phyloP scores from a whole-genome alignment of 2,329 filamentous ascomycete genomes.

The Fusarium guadeloupense region DNA sequence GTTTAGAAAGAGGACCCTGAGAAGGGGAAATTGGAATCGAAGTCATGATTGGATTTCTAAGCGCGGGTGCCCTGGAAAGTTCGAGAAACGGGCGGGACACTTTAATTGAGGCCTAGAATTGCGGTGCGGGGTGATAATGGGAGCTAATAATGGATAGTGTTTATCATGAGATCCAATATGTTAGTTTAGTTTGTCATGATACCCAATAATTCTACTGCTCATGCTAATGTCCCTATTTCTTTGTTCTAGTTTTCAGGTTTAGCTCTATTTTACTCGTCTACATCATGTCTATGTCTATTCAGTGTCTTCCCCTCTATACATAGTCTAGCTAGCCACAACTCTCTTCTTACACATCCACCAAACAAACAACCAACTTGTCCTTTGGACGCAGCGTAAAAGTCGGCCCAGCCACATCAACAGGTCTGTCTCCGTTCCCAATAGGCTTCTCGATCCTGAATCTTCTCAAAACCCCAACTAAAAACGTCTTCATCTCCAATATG shows the following conservation, averaged over 20 bases:
- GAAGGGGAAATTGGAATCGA: background rate
- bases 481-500: conserved; percentile 51
- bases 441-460: conserved; percentile 45
- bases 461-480: conserved; percentile 47
- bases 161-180: too few species aligned
- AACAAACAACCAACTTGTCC: conserved; percentile 38
- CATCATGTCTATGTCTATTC: background rate
- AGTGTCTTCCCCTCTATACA: background rate
- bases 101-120: conserved; percentile 11
- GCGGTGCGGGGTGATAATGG: conserved; percentile 22
- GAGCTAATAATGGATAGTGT: too few species aligned
- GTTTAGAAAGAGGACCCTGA: conserved; percentile 10
- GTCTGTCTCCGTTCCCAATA: conserved; percentile 19
- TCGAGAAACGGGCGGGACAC: conserved; percentile 35
- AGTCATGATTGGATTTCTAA: conserved; percentile 45
- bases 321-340: background rate
- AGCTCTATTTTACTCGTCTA: background rate
- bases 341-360: conserved; percentile 20
- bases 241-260: too few species aligned
- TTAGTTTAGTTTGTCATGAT: too few species aligned
- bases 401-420: conserved; percentile 36
- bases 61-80: conserved; percentile 40
- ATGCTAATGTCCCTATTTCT: too few species aligned
- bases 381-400: conserved; percentile 43
- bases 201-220: too few species aligned